Base-by-base conservation (phyloP, 371 early-diverging fungal genomes). In the Batkoa obscura region DNA sequence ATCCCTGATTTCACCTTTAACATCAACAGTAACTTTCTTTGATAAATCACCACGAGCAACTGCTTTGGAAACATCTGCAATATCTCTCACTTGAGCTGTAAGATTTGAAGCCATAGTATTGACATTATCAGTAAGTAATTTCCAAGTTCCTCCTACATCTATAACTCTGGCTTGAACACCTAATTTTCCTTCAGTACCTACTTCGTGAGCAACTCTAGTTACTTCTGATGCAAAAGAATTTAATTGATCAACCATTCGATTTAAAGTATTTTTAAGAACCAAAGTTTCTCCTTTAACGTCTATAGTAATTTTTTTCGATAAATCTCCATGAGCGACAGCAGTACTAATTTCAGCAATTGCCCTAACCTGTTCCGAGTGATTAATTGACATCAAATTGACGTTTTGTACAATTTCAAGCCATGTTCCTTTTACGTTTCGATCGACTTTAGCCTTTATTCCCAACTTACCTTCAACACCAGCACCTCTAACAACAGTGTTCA, bases 291-390 rank as follows among this genome's bases (percentile, higher is more conserved):
- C 85, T 61, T 75, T 70, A 31, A 79, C 78, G 50, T 76, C 70
- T 0, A 79, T 76, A 0, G 76, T 74, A 63, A 79, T 72, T 61
- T 79, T 75, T 61, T 76, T 73, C 13, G 73, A 74, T 3, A 85
- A 67, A 62, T 85, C 82, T 46, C 86, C 86, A 17, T 70, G 64
- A 8, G 79, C 83, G 59, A 84, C 81, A 3, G 85, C 75, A 3
- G 74, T 79, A 49, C 78, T 76, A n/a, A 81, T 79, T 65, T 74
- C 68, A 33, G 80, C 79, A 59, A 84, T 84, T 61, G 78, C 83
- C 46, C 85, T 69, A 5, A 83, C 81, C 52, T 84, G 85, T 58
- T 77, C 67, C 8, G 78, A 71, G 55, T 82, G 76, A 33, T 73
- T 78, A 54, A 63, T 64, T 0, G 81, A 79, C 81, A 83, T 68